These are phyloP conservation scores for Alternaria ventricosa DNA, from an alignment of 2,329 filamentous ascomycete genomes.

Conservation along the genomic window DNA sequence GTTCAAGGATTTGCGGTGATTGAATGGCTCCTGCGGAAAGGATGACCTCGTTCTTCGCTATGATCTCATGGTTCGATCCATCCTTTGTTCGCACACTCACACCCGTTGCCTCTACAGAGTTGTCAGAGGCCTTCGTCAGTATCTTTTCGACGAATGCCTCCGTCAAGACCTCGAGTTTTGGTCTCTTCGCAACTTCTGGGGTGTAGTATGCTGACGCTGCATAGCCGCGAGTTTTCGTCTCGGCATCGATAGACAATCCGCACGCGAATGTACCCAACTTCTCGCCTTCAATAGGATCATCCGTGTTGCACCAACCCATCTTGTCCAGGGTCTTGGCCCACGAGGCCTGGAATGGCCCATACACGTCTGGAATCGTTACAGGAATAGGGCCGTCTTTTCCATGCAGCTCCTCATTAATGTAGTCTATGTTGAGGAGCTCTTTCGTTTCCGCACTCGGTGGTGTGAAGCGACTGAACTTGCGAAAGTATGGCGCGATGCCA, in stretches of 20 bases:
- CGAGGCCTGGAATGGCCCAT: background rate
- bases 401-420: background rate
- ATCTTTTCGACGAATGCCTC: background rate
- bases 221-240: background rate
- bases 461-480: background rate
- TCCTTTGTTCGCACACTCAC: background rate
- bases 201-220: background rate
- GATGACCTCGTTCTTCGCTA: background rate
- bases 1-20: background rate
- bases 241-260: background rate
- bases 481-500: background rate
- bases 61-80: background rate
- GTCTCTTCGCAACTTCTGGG: background rate
- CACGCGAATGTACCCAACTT: background rate
- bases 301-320: background rate
- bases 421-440: background rate
- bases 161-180: background rate
- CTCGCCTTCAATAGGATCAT: background rate
- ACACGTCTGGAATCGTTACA: background rate
- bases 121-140: background rate
- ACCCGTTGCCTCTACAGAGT: background rate
- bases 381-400: background rate
- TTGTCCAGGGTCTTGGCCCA: background rate
- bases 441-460: background rate
- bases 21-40: background rate